Conservation (phyloP, 805 yeast genomes). For the Maudiozyma saulgeensis region DNA sequence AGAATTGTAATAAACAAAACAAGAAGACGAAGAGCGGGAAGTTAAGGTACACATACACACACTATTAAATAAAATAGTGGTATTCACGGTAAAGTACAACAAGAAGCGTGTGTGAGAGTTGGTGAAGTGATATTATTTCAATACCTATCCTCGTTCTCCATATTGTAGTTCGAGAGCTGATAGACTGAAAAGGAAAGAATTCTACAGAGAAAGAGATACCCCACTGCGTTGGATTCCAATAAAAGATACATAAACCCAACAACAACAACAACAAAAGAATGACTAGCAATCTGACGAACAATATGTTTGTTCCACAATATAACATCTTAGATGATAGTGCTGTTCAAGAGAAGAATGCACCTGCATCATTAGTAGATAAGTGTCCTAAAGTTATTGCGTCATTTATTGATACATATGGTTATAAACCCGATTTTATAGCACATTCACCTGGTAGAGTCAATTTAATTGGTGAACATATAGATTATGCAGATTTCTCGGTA, state of each 20-base stretch:
- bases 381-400: constrained; percentile 4
- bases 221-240: too few relatives aligned
- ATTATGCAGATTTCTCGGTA: constrained; percentile 56
- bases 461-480: constrained; percentile 67
- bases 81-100: too few relatives aligned
- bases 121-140: too few relatives aligned
- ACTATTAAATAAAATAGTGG: too few relatives aligned
- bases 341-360: constrained; percentile 1
- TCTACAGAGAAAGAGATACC: too few relatives aligned
- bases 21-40: too few relatives aligned
- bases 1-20: too few relatives aligned
- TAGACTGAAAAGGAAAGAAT: too few relatives aligned
- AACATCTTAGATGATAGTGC: neutral
- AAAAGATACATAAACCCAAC: neutral
- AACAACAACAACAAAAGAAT: neutral
- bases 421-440: constrained; percentile 35
- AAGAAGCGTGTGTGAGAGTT: too few relatives aligned
- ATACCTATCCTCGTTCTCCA: too few relatives aligned
- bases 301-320: constrained; percentile 14
- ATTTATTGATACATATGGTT: constrained; percentile 8
- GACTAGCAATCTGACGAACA: neutral
- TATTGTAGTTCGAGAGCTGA: too few relatives aligned
- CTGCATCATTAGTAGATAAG: constrained; percentile 5
- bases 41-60: too few relatives aligned
- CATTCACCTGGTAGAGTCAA: constrained; percentile 71